Percentiles rank a stretch among this genome's conserved stretches.
phyloP scores from a whole-genome alignment of 1,284 basidiomycete genomes.

The Ganoderma leucocontextum region DNA sequence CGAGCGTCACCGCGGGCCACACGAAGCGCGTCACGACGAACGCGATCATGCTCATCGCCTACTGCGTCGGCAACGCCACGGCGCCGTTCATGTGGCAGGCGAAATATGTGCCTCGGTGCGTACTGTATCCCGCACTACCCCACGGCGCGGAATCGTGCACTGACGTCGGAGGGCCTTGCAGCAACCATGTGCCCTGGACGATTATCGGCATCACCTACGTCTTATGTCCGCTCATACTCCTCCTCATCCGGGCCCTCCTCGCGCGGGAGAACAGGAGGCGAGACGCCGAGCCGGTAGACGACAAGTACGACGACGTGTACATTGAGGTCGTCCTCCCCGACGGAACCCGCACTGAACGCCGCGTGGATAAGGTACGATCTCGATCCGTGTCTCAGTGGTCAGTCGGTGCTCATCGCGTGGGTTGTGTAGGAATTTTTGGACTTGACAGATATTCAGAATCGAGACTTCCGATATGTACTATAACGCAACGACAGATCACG shows the following conservation, averaged over 20 bases:
- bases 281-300: constrained; percentile 62
- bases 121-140: not conserved
- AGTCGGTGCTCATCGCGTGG: not conserved
- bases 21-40: constrained; percentile 76
- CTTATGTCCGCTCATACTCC: constrained; percentile 55
- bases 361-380: constrained; percentile 65
- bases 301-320: constrained; percentile 71
- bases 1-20: constrained; percentile 75
- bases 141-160: not conserved
- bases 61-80: constrained; percentile 74
- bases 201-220: constrained; percentile 66
- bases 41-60: constrained; percentile 74
- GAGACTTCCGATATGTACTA: constrained; percentile 44
- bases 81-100: constrained; percentile 80
- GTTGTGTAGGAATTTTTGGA: constrained; percentile 41
- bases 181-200: constrained; percentile 73
- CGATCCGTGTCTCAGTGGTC: not conserved
- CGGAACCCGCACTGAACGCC: constrained; percentile 59
- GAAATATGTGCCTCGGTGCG: constrained; percentile 67
- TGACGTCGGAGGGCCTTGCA: constrained; percentile 25
- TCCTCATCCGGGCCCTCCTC: constrained; percentile 63
- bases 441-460: constrained; percentile 43
- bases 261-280: constrained; percentile 69
- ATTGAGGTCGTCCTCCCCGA: constrained; percentile 59
- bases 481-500: constrained; percentile 12